Evolutionary conservation across 108 stramenopile species (phyloP).

Genomic region (Stephanodiscus minutulus): DNA sequence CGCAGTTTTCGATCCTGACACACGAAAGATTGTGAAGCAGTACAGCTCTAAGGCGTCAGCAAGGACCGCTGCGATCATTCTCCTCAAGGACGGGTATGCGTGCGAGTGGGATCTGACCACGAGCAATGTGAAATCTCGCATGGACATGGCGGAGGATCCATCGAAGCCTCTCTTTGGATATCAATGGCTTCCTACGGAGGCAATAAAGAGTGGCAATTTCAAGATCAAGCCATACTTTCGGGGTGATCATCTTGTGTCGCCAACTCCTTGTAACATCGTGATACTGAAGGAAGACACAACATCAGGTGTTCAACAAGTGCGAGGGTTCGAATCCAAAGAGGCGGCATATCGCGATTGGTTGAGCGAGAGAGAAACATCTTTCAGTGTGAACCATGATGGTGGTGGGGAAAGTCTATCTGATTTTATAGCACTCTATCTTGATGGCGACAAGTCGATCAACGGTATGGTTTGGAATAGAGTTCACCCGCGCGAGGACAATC

Average conservation of each 20-base stretch:
- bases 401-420: conserved; percentile 8
- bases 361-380: conserved; percentile 1
- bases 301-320: conserved; percentile 32
- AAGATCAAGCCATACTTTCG: conserved; percentile 16
- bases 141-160: conserved; percentile 42
- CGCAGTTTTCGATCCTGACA: conserved; percentile 79
- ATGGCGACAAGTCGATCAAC: conserved; percentile 9
- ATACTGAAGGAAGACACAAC: conserved; percentile 58
- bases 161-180: conserved; percentile 66
- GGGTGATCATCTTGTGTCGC: conserved; percentile 10
- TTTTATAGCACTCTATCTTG: conserved; percentile 8
- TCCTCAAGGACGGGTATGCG: conserved; percentile 57
- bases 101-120: conserved; percentile 50
- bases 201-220: conserved; percentile 56
- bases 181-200: conserved; percentile 69
- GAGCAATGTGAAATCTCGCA: conserved; percentile 31
- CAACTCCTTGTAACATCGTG: conserved; percentile 25
- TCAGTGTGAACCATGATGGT: not conserved
- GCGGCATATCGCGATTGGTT: conserved; percentile 70
- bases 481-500: not conserved
- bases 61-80: conserved; percentile 37
- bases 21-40: conserved; percentile 67
- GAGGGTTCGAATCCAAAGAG: conserved; percentile 61
- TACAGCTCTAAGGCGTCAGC: conserved; percentile 64
- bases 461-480: conserved; percentile 14